A percentile compares a stretch with the other conserved stretches of the same genome.
phyloP scores from a whole-genome alignment of 2,329 filamentous ascomycete species.

The Atkinsonella texensis region DNA sequence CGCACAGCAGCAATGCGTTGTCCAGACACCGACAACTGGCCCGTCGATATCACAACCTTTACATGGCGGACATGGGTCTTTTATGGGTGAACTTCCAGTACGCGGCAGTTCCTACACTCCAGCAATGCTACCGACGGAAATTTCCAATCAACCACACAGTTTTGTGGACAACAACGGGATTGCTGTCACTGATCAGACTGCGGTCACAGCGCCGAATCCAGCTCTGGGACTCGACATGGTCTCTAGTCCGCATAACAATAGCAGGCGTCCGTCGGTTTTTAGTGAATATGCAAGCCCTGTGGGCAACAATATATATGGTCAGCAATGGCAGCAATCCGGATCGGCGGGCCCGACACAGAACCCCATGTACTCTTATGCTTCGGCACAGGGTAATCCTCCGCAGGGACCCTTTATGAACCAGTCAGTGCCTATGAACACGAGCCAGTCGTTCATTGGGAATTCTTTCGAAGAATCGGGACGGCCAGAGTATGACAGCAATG shows the following conservation, averaged over 20 bases:
- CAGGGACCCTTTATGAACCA: slow-evolving; percentile 20
- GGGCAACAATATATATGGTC: slow-evolving; percentile 27
- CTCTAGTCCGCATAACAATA: slow-evolving; percentile 30
- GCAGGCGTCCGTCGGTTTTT: slow-evolving; percentile 33
- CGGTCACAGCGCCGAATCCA: slow-evolving; percentile 22
- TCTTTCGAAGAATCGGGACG: slow-evolving; percentile 24
- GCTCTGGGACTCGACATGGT: slow-evolving; percentile 34
- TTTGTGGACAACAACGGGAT: slow-evolving; percentile 28
- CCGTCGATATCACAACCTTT: slow-evolving; percentile 22
- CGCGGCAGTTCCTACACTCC: slow-evolving; percentile 28
- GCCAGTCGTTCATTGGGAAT: slow-evolving; percentile 20
- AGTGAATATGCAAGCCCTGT: slow-evolving; percentile 34
- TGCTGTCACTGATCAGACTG: slow-evolving; percentile 20
- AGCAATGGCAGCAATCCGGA: slow-evolving; percentile 29
- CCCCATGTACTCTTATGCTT: slow-evolving; percentile 33
- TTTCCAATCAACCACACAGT: slow-evolving; percentile 27
- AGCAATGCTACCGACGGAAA: slow-evolving; percentile 29
- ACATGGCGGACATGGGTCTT: slow-evolving; percentile 22
- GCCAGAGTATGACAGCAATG: slow-evolving; percentile 19
- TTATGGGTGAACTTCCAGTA: slow-evolving; percentile 32
- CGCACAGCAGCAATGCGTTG: slow-evolving; percentile 19
- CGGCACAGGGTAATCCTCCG: slow-evolving; percentile 23
- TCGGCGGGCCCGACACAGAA: slow-evolving; percentile 29
- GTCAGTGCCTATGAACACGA: slow-evolving; percentile 20
- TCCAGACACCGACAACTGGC: slow-evolving; percentile 22